Base-by-base conservation (phyloP, 78 protist genomes). In the Dictyostelium intermedium region DNA sequence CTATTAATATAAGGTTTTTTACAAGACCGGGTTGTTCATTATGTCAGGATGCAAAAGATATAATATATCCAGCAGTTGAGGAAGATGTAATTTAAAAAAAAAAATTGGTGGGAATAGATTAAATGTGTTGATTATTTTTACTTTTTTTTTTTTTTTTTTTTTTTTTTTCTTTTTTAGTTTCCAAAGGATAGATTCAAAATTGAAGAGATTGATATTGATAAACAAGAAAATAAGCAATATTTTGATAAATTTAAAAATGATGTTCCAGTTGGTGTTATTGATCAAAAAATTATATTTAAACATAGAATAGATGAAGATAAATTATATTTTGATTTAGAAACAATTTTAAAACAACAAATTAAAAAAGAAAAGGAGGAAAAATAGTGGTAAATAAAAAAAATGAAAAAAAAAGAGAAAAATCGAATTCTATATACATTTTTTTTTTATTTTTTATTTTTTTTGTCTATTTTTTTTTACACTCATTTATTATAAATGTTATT, bases 221-320 rank as follows among this genome's bases (percentile, higher is more conserved):
- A 30, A 60, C 43, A 47, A n/a, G n/a, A 53, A 16, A 73, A 86
- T 37, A 86, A 86, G 39, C 78, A 86, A 39, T 86, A 76, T 25
- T 86, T 16, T 56, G 84, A 86, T 56, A 13, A 9, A 25, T 86
- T 73, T 77, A 86, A 86, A 77, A 45, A 56, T 56, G 92, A 86
- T 76, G 81, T 86, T 1, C 92, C 92, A 37, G 92, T 86, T 27
- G 82, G 73, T 16, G 76, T 86, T 84, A 78, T 86, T 14, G 84
- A 77, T 2, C 35, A 86, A 41, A 73, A 86, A 60, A n/a, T 86
- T 14, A 25, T 86, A 60, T 86, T 86, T 30, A 86, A 86, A 60
- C 92, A 86, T 86, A 45, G 92, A 43, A 23, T 77, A n/a, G 74
- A 76, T 56, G 92, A 86, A 76, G 92, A 86, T 73, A 86, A 86